A percentile compares a stretch with the other conserved stretches of the same genome.
These are phyloP conservation scores for Clavispora asparagi DNA, from an alignment of 805 yeast species.

Conservation along the genomic window DNA sequence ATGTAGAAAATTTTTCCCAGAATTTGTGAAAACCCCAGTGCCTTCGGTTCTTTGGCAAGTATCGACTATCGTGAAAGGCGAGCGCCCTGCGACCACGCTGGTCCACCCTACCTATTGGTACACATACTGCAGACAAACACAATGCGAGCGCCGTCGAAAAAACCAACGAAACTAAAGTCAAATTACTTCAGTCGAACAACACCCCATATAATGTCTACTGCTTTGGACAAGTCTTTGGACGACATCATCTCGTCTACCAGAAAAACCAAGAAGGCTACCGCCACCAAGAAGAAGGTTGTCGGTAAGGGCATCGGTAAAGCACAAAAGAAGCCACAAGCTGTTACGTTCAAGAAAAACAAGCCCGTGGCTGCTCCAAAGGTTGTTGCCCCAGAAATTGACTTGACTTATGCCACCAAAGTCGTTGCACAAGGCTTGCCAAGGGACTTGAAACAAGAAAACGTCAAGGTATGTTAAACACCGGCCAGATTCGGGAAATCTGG, in stretches of 20 bases:
- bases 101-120: not conserved
- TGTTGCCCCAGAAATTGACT: conserved; percentile 31
- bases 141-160: not conserved
- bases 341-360: conserved; percentile 23
- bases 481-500: not conserved
- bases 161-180: not conserved
- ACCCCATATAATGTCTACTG: conserved; percentile 53
- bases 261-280: conserved; percentile 30
- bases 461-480: conserved; percentile 64
- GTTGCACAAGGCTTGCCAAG: conserved; percentile 78
- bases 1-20: too few relatives aligned
- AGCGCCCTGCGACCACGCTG: too few relatives aligned
- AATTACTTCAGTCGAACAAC: not conserved
- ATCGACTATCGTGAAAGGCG: too few relatives aligned
- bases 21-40: too few relatives aligned
- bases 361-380: conserved; percentile 17
- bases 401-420: conserved; percentile 68
- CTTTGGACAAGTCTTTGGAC: conserved; percentile 90
- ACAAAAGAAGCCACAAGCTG: conserved; percentile 21
- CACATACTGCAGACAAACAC: not conserved
- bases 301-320: conserved; percentile 31
- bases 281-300: conserved; percentile 23
- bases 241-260: conserved; percentile 75
- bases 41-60: too few relatives aligned
- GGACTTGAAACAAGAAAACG: conserved; percentile 78